Base-by-base conservation (phyloP, 2,329 filamentous ascomycete genomes). In the Penicillium sp. region DNA sequence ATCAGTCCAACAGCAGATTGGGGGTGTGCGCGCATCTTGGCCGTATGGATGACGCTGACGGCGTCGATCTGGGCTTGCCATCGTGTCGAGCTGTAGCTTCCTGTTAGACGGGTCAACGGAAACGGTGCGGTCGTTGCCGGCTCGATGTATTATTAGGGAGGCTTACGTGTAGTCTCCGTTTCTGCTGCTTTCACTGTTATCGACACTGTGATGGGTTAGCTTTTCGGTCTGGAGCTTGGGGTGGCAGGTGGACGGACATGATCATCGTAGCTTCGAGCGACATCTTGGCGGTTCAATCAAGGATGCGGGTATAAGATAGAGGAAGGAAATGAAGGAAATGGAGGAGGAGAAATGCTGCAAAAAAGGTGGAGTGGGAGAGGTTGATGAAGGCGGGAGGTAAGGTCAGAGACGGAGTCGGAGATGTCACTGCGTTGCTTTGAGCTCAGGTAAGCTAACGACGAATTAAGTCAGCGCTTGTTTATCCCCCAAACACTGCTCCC, bases 221-320 rank as follows among this genome's bases (percentile, higher is more conserved):
- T 58, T 41, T 41, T 41, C 49, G 29, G 41, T 48, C 23, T 46
- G 26, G 29, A 55, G 7, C 26, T 13, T 38, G 56, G 67, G 57
- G 51, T 35, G 26, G 46, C 54, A 55, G 41, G 45, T 41, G 45
- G 66, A 76, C 78, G 61, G 66, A 81, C 86, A 98, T 90, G 80
- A 99, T 92, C 93, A 99, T 98, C 67, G 96, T 96, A 83, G 95
- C 96, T 89, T 99, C 95, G 81, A 99, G 90, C 82, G 90, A 91
- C 95, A 99, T 99, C 76, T 85, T 93, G 88, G 79, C 81, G 47
- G 56, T 15, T 58, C 55, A 57, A 57, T 58, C 56, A 45, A 45
- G 3, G 15, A 23, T 79, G 79, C 72, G 67, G 61, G 68, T 41
- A 58, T 56, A 58, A 59, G 52, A 52, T 53, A 19, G 35, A 47